phyloP scores from a whole-genome alignment of 2,329 filamentous ascomycete genomes.

The Aureobasidium vineae region DNA sequence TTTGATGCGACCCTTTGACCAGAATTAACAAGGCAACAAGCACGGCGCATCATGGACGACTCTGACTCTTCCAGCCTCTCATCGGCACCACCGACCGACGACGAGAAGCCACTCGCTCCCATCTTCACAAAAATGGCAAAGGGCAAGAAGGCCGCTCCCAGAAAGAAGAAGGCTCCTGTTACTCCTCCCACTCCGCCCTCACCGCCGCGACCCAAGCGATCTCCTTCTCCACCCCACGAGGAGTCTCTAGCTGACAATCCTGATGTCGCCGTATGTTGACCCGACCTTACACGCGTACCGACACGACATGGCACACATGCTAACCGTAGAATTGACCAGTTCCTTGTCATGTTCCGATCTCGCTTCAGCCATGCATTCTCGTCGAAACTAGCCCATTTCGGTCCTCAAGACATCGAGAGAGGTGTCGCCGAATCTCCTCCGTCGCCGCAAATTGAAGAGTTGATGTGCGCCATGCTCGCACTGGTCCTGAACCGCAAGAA shows the following conservation, averaged over 20 bases:
- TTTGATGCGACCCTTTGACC: conserved; percentile 2
- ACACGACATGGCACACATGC: conserved; percentile 44
- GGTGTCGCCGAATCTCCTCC: conserved; percentile 76
- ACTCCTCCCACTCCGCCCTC: conserved; percentile 52
- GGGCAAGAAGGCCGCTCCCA: conserved; percentile 20
- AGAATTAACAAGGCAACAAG: conserved; percentile 1
- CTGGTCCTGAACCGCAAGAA: conserved; percentile 96
- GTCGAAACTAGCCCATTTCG: conserved; percentile 82
- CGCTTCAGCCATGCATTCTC: conserved; percentile 89
- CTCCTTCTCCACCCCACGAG: conserved; percentile 86
- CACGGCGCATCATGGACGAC: conserved; percentile 49
- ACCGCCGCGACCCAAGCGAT: conserved; percentile 60
- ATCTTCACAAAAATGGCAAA: conserved; percentile 38
- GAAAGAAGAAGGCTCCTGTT: conserved; percentile 42
- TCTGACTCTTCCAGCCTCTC: conserved; percentile 59
- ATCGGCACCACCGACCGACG: conserved; percentile 58
- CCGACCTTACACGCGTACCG: conserved; percentile 32
- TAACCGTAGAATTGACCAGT: conserved; percentile 55
- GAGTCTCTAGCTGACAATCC: conserved; percentile 85
- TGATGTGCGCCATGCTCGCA: conserved; percentile 84
- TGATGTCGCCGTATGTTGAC: conserved; percentile 78
- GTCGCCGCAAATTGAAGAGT: conserved; percentile 79
- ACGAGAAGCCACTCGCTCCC: conserved; percentile 48
- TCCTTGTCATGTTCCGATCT: conserved; percentile 96
- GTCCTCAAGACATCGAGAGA: conserved; percentile 90